phyloP scores from a whole-genome alignment of 2,329 filamentous ascomycete genomes.

The Cordyceps cateniannulata region DNA sequence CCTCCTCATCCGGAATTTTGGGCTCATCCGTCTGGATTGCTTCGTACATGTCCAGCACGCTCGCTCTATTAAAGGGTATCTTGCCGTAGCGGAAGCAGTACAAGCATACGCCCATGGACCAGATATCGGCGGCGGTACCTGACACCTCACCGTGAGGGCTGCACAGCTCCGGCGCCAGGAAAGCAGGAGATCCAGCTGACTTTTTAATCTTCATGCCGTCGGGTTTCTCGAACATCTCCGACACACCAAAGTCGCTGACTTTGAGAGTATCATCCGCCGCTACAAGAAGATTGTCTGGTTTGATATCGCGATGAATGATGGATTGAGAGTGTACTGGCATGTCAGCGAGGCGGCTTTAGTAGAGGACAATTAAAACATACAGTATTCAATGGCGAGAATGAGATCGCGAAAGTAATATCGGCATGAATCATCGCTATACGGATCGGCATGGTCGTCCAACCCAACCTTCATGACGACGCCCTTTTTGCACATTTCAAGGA shows the following conservation, averaged over 20 bases:
- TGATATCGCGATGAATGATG: constrained; percentile 94
- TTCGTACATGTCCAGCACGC: constrained; percentile 81
- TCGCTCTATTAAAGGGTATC: constrained; percentile 76
- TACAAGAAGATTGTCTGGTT: constrained; percentile 90
- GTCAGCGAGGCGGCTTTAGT: constrained; percentile 8
- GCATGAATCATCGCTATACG: constrained; percentile 76
- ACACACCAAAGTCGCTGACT: constrained; percentile 97
- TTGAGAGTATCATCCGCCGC: constrained; percentile 92
- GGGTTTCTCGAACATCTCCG: constrained; percentile 90
- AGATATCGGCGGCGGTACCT: constrained; percentile 87
- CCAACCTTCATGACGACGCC: constrained; percentile 96
- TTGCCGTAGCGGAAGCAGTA: constrained; percentile 86
- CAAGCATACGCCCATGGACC: constrained; percentile 95
- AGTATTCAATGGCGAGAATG: constrained; percentile 89
- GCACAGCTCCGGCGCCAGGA: constrained; percentile 89
- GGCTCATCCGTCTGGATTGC: constrained; percentile 70
- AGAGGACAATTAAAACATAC: constrained; percentile 39
- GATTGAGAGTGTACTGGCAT: constrained; percentile 78
- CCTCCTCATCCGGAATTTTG: constrained; percentile 55
- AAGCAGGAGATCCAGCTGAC: constrained; percentile 89
- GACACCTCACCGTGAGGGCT: constrained; percentile 81
- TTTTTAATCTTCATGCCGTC: constrained; percentile 87
- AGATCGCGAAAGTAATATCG: constrained; percentile 92
- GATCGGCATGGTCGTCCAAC: constrained; percentile 72
- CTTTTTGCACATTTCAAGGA: constrained; percentile 98